phyloP scores from a whole-genome alignment of 1,284 basidiomycete species.

The Anthracocystis walkeri region DNA sequence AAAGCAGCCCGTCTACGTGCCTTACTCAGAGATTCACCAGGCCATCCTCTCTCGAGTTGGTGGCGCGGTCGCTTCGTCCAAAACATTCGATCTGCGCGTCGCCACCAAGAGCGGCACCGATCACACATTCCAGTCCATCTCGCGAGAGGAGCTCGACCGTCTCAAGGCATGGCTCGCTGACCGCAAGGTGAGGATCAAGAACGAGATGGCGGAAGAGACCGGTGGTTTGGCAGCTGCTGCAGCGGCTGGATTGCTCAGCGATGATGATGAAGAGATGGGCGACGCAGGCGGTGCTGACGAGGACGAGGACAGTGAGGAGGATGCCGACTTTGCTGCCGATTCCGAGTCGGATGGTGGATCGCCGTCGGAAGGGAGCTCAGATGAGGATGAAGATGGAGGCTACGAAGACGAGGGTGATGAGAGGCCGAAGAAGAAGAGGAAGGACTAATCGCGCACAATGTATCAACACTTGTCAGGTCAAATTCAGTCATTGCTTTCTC shows the following conservation, averaged over 20 bases:
- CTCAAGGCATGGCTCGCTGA: slow-evolving; percentile 86
- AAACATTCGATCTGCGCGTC: slow-evolving; percentile 94
- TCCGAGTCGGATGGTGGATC: slow-evolving; percentile 60
- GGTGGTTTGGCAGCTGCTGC: slow-evolving; percentile 72
- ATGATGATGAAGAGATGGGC: slow-evolving; percentile 77
- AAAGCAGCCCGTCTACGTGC: slow-evolving; percentile 91
- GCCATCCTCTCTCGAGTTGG: slow-evolving; percentile 93
- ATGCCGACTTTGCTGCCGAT: slow-evolving; percentile 88
- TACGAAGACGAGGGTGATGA: slow-evolving; percentile 43
- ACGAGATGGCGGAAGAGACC: slow-evolving; percentile 89
- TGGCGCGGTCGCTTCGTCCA: slow-evolving; percentile 85
- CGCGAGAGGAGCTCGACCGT: slow-evolving; percentile 92
- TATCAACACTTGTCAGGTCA: not conserved
- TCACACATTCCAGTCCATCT: slow-evolving; percentile 83
- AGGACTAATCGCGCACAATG: slow-evolving; percentile 21
- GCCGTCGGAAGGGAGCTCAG: slow-evolving; percentile 71
- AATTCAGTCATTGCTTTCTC: not conserved
- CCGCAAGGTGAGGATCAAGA: slow-evolving; percentile 94
- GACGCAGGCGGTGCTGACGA: slow-evolving; percentile 73
- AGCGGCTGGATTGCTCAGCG: slow-evolving; percentile 75
- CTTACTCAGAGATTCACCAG: slow-evolving; percentile 90
- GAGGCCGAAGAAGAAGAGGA: slow-evolving; percentile 62
- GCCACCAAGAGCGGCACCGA: slow-evolving; percentile 81
- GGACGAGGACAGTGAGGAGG: slow-evolving; percentile 71
- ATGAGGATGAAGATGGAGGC: slow-evolving; percentile 71